Percentiles rank a stretch among this genome's conserved stretches.
Evolutionary conservation across 2,329 filamentous ascomycete genomes (phyloP).

Genomic region (Alternaria metachromatica): DNA sequence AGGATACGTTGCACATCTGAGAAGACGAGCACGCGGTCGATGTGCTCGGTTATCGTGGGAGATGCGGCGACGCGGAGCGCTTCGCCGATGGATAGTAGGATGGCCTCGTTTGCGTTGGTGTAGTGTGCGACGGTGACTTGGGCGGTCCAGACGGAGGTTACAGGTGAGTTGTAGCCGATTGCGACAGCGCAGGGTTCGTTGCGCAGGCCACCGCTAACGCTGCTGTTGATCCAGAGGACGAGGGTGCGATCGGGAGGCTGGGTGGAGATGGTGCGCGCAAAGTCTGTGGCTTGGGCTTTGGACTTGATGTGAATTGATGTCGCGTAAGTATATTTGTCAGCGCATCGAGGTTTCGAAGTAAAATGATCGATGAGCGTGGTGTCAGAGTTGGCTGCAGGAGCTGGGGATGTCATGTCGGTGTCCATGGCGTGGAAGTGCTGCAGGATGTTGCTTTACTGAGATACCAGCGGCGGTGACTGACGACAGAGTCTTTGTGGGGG

Average conservation of each 20-base stretch:
- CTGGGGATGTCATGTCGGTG: neutral
- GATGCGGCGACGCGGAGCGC: neutral
- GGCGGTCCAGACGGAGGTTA: neutral
- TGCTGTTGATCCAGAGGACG: neutral
- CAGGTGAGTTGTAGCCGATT: neutral
- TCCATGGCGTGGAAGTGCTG: neutral
- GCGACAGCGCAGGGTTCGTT: neutral
- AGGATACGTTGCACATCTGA: neutral
- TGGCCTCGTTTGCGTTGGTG: neutral
- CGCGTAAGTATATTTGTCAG: neutral
- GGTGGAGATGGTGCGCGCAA: neutral
- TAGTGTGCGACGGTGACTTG: neutral
- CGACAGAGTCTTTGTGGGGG: neutral
- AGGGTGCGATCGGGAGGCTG: neutral
- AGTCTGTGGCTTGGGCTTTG: neutral
- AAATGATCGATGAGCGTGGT: neutral
- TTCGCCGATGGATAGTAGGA: neutral
- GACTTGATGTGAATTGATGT: neutral
- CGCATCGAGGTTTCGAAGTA: neutral
- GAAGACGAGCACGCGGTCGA: neutral
- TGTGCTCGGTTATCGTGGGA: neutral
- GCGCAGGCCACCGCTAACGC: neutral
- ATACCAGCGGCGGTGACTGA: neutral
- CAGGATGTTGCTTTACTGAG: neutral
- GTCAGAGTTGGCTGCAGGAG: neutral